A percentile compares a stretch with the other conserved stretches of the same genome.
Conservation (phyloP, 208 protist species). For the Naegleria fowleri region DNA sequence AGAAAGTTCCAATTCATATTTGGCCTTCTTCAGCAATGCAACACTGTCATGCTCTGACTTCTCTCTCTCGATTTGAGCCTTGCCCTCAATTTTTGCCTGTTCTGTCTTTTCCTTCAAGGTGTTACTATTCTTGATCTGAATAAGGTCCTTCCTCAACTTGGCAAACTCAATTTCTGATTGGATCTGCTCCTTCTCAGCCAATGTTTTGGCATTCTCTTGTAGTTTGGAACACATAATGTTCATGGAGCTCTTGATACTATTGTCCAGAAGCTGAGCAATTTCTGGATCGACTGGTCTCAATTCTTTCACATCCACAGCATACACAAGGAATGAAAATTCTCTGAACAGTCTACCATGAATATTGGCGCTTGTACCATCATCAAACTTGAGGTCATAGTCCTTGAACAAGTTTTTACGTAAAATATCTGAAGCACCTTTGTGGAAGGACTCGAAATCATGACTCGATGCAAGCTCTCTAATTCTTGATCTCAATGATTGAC, state of each 20-base stretch:
- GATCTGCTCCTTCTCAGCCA: neutral
- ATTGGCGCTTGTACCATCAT: neutral
- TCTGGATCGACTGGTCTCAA: neutral
- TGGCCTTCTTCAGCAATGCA: neutral
- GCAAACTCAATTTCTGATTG: neutral
- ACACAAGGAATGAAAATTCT: neutral
- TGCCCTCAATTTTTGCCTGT: slow-evolving; percentile 10
- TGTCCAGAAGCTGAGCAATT: neutral
- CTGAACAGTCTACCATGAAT: neutral
- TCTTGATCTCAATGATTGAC: slow-evolving; percentile 69
- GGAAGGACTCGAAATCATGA: slow-evolving; percentile 75
- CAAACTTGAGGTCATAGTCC: neutral
- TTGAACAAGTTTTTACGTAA: slow-evolving; percentile 64
- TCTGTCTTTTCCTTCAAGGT: neutral
- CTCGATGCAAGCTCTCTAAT: slow-evolving; percentile 66
- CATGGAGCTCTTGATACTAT: neutral
- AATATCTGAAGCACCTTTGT: slow-evolving; percentile 60
- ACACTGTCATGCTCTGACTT: neutral
- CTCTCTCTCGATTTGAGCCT: neutral
- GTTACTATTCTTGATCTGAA: neutral
- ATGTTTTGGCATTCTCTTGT: neutral
- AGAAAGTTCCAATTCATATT: neutral
- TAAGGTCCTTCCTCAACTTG: neutral
- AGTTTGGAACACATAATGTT: neutral
- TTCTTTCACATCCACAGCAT: neutral